phyloP scores from a whole-genome alignment of 2,329 filamentous ascomycete genomes.

The Diplodia seriata region DNA sequence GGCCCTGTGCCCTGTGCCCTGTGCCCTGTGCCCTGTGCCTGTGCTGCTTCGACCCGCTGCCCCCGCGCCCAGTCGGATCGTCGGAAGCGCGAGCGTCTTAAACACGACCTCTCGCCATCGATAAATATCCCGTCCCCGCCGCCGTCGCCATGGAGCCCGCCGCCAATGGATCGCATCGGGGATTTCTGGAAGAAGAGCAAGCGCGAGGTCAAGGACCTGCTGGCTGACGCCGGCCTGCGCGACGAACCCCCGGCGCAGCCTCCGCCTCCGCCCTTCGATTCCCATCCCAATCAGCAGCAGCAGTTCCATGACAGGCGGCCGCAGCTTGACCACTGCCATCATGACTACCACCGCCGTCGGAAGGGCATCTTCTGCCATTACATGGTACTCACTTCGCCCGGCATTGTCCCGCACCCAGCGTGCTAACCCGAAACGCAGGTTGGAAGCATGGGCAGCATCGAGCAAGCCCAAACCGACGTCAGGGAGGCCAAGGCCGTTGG shows the following conservation, averaged over 20 bases:
- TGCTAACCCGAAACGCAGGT: conserved; percentile 9
- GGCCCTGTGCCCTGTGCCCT: neutral
- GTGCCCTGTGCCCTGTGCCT: too few relatives aligned
- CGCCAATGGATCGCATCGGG: conserved; percentile 16
- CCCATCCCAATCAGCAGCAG: conserved; percentile 11
- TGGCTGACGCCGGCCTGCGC: conserved; percentile 20
- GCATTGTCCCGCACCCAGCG: neutral
- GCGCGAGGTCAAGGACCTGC: conserved; percentile 24
- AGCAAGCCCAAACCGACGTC: conserved; percentile 37
- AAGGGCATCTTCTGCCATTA: conserved; percentile 29
- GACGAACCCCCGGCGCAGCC: conserved; percentile 7
- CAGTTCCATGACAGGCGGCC: conserved; percentile 17
- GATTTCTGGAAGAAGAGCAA: conserved; percentile 25
- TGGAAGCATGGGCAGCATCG: conserved; percentile 29
- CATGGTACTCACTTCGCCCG: conserved; percentile 8
- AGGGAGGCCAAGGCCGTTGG: conserved; percentile 40
- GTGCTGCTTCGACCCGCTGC: neutral
- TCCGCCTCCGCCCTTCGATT: conserved; percentile 14
- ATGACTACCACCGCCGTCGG: conserved; percentile 23
- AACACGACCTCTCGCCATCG: conserved; percentile 6
- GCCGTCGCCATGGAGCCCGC: neutral
- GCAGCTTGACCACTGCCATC: conserved; percentile 15
- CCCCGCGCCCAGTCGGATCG: conserved; percentile 18
- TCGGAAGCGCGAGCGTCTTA: conserved; percentile 6
- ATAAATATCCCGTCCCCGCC: conserved; percentile 23